phyloP scores from a whole-genome alignment of 1,139 yeast species.

The Debaryomyces sp. region DNA sequence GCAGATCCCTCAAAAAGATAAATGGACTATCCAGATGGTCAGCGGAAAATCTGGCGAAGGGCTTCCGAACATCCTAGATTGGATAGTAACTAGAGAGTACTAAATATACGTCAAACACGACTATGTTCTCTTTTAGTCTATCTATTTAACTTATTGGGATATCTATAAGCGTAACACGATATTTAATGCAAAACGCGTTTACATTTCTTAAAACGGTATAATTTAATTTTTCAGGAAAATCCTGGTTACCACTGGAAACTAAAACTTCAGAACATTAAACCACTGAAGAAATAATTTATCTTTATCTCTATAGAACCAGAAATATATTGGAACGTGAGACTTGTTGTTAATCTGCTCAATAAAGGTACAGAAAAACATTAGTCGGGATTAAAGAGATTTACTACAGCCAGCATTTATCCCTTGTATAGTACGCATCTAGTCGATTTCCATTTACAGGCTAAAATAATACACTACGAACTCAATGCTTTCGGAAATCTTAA shows the following conservation, averaged over 20 bases:
- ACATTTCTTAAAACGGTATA: conserved; percentile 5
- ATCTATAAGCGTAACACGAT: conserved; percentile 1
- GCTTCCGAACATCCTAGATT: conserved; percentile 47
- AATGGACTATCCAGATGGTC: conserved; percentile 45
- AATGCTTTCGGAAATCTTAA: conserved; percentile 1
- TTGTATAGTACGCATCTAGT: background rate
- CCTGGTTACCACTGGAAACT: background rate
- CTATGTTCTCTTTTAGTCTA: background rate
- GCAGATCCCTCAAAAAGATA: conserved; percentile 26
- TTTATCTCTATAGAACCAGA: background rate
- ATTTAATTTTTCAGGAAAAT: background rate
- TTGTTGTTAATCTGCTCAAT: background rate
- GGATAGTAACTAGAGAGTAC: conserved; percentile 41
- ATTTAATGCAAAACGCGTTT: conserved; percentile 3
- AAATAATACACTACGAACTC: background rate
- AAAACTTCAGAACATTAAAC: background rate
- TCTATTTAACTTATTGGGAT: background rate
- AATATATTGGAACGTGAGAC: background rate
- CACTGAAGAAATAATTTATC: background rate
- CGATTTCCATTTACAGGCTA: background rate
- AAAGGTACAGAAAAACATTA: background rate
- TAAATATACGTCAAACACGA: conserved; percentile 3
- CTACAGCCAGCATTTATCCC: background rate
- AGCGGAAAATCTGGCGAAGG: conserved; percentile 64
- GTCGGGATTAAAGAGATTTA: background rate